These are phyloP conservation scores for Calonectria montana DNA, from an alignment of 2,329 filamentous ascomycete species.

Conservation along the genomic window DNA sequence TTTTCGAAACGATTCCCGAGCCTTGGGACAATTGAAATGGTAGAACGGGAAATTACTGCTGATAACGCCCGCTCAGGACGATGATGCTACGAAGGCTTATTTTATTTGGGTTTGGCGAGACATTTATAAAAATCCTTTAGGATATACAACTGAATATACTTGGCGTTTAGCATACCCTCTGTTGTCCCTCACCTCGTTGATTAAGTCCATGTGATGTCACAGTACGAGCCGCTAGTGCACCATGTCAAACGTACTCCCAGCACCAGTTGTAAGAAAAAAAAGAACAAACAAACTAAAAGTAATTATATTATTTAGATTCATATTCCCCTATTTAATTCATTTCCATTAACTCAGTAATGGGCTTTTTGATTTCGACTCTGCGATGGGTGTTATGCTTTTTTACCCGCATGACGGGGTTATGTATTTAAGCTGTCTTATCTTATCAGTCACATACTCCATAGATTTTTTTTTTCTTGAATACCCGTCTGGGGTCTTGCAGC, in stretches of 20 bases:
- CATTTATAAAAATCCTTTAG: conserved; percentile 23
- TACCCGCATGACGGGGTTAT: conserved; percentile 28
- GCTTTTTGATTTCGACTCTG: too few species aligned
- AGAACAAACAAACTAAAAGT: too few species aligned
- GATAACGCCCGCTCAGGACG: conserved; percentile 45
- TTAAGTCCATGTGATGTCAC: conserved; percentile 6
- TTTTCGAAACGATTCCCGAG: conserved; percentile 92
- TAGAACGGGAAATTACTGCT: conserved; percentile 72
- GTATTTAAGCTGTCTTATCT: conserved; percentile 46
- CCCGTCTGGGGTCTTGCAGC: conserved; percentile 1
- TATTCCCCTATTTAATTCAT: too few species aligned
- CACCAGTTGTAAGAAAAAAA: too few species aligned
- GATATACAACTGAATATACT: conserved; percentile 42
- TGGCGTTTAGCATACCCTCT: conserved; percentile 32
- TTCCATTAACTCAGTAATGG: too few species aligned
- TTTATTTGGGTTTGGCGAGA: conserved; percentile 12
- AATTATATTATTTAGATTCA: too few species aligned
- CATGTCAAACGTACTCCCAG: too few species aligned
- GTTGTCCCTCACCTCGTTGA: conserved; percentile 13
- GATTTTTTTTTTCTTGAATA: conserved; percentile 42
- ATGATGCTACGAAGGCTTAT: conserved; percentile 28
- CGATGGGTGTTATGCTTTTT: too few species aligned
- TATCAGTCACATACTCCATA: conserved; percentile 45
- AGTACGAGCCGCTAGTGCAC: too few species aligned
- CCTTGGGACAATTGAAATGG: conserved; percentile 86